Percentiles rank a stretch among this genome's conserved stretches.
phyloP scores from a whole-genome alignment of 2,329 filamentous ascomycete genomes.

The Clarireedia hainanense region DNA sequence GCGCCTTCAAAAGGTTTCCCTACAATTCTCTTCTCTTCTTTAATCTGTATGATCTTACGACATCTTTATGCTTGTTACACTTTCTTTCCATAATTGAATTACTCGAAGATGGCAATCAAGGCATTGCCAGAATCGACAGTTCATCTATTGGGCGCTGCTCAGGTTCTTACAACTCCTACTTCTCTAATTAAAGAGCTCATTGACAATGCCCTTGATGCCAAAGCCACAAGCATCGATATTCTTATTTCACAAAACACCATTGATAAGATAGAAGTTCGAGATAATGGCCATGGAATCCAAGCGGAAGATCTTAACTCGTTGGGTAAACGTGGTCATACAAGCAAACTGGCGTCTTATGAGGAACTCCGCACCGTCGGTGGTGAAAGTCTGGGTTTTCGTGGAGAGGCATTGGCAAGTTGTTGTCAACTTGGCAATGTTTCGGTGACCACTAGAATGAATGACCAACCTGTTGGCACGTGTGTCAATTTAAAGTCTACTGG shows the following conservation, averaged over 20 bases:
- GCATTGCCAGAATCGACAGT: slow-evolving; percentile 41
- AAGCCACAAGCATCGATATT: slow-evolving; percentile 58
- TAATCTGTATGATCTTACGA: too few species aligned
- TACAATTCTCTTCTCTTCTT: not conserved
- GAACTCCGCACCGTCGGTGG: slow-evolving; percentile 51
- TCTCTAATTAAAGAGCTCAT: slow-evolving; percentile 68
- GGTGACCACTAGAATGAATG: slow-evolving; percentile 55
- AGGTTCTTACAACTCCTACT: slow-evolving; percentile 50
- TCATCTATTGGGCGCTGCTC: slow-evolving; percentile 51
- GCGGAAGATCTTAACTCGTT: slow-evolving; percentile 52
- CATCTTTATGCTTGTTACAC: not conserved
- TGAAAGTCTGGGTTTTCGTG: slow-evolving; percentile 64
- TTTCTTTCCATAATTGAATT: not conserved
- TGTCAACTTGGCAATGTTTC: slow-evolving; percentile 51
- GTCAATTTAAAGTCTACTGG: slow-evolving; percentile 36
- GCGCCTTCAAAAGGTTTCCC: too few species aligned
- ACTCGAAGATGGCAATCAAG: slow-evolving; percentile 33
- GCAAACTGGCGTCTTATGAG: slow-evolving; percentile 59
- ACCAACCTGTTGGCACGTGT: slow-evolving; percentile 49
- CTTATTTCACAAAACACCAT: slow-evolving; percentile 57
- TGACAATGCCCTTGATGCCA: slow-evolving; percentile 69
- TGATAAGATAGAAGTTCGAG: slow-evolving; percentile 60
- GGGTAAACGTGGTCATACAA: slow-evolving; percentile 63
- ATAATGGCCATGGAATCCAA: slow-evolving; percentile 67
- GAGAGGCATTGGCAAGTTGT: slow-evolving; percentile 62